These are phyloP conservation scores for Fagopyrum tataricum DNA, from an alignment of 148 eudicot species.

Conservation along the genomic window DNA sequence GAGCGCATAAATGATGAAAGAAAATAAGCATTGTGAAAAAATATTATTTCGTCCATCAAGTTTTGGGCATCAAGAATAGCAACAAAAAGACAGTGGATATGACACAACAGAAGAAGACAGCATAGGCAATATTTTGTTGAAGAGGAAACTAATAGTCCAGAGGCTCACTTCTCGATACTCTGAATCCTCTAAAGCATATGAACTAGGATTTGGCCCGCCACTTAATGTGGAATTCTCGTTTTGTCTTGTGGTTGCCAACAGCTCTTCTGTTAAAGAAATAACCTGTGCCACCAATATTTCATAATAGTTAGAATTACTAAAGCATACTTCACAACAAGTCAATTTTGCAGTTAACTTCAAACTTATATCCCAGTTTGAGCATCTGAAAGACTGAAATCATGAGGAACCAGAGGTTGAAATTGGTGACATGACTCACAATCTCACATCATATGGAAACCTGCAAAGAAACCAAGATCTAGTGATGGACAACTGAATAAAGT, in stretches of 20 bases:
- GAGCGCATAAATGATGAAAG: too few relatives aligned
- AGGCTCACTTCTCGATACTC: slow-evolving; percentile 32
- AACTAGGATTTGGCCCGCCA: slow-evolving; percentile 34
- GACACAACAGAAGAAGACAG: not conserved
- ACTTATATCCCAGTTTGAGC: slow-evolving; percentile 54
- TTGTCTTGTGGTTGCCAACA: slow-evolving; percentile 80
- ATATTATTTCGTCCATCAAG: too few relatives aligned
- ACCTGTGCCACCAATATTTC: slow-evolving; percentile 44
- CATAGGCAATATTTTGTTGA: not conserved
- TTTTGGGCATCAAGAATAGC: too few relatives aligned
- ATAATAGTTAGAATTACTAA: not conserved
- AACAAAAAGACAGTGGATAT: too few relatives aligned
- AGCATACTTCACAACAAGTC: slow-evolving; percentile 15
- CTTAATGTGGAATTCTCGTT: slow-evolving; percentile 46
- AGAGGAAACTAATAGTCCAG: not conserved
- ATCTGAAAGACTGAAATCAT: slow-evolving; percentile 77
- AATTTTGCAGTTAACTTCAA: slow-evolving; percentile 23
- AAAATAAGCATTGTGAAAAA: too few relatives aligned
- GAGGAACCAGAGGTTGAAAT: slow-evolving; percentile 52
- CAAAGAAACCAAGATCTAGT: slow-evolving; percentile 78
- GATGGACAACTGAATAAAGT: slow-evolving; percentile 71
- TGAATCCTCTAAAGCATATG: slow-evolving; percentile 34
- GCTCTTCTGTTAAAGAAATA: slow-evolving; percentile 86
- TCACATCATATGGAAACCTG: slow-evolving; percentile 82
- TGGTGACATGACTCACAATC: slow-evolving; percentile 33